Conservation (phyloP, 2,329 filamentous ascomycete species). For the Colletotrichum tropicale region DNA sequence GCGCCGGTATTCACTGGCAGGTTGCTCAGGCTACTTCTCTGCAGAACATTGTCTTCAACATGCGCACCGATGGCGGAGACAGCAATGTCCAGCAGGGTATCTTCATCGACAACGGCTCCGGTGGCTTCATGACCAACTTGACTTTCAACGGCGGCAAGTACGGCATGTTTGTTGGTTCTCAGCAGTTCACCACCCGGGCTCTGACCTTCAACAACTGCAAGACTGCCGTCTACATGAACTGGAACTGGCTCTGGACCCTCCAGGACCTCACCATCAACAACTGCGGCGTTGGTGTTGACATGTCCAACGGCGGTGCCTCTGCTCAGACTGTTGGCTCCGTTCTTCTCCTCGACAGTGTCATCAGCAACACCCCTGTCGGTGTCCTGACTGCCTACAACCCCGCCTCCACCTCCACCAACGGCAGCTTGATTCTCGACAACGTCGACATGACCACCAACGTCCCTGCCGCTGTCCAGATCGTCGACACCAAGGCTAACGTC, state of each 20-base stretch:
- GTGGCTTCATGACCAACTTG: conserved; percentile 83
- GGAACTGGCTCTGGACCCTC: conserved; percentile 89
- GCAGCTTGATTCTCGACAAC: conserved; percentile 86
- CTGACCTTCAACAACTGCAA: conserved; percentile 81
- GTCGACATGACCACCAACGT: conserved; percentile 79
- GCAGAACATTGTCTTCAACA: conserved; percentile 83
- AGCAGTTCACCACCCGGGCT: conserved; percentile 88
- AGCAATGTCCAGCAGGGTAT: conserved; percentile 76
- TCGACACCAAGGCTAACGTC: conserved; percentile 60
- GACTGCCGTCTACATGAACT: conserved; percentile 87
- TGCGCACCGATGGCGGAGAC: conserved; percentile 68
- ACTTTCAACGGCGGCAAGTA: conserved; percentile 82
- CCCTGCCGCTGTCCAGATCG: conserved; percentile 67
- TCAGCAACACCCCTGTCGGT: conserved; percentile 77
- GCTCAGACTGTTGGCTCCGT: conserved; percentile 84
- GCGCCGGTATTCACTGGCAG: conserved; percentile 83
- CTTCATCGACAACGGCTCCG: conserved; percentile 86
- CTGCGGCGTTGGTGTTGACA: conserved; percentile 78
- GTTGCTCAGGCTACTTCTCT: conserved; percentile 82
- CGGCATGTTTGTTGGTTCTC: conserved; percentile 81
- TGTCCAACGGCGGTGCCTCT: conserved; percentile 68
- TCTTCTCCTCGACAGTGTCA: conserved; percentile 79
- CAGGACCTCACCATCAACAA: conserved; percentile 78
- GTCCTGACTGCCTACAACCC: conserved; percentile 76
- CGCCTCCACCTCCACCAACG: conserved; percentile 70